Conservation (phyloP, 345 rosid species). For the Rubroshorea leprosula region DNA sequence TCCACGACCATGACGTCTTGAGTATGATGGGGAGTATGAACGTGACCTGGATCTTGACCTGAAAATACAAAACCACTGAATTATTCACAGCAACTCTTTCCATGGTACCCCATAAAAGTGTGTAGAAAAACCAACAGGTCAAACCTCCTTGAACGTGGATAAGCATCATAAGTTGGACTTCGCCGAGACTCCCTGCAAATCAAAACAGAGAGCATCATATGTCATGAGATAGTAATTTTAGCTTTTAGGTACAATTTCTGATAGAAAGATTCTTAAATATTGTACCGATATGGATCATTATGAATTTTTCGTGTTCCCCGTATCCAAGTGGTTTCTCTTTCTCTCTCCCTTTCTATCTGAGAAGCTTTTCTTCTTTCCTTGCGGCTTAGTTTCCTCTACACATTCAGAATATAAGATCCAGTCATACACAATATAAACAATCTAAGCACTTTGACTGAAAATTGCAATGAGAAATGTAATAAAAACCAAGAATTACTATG, state of each 20-base stretch:
- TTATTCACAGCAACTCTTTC: not conserved
- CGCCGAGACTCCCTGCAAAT: constrained; percentile 66
- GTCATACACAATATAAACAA: constrained; percentile 13
- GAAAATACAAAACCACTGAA: constrained; percentile 6
- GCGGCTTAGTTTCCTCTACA: constrained; percentile 89
- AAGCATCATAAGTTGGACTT: constrained; percentile 96
- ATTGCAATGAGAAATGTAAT: constrained; percentile 5
- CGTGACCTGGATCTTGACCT: constrained; percentile 76
- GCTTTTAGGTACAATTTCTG: not conserved
- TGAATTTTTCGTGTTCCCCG: constrained; percentile 62
- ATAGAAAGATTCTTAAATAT: not conserved
- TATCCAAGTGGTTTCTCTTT: constrained; percentile 66
- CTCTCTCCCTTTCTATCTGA: constrained; percentile 88
- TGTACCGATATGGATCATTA: constrained; percentile 88
- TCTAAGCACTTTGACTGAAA: not conserved
- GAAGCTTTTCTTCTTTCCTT: constrained; percentile 98
- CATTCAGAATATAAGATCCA: constrained; percentile 18
- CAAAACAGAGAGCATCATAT: constrained; percentile 15
- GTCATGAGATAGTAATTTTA: constrained; percentile 6
- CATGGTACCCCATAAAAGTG: not conserved
- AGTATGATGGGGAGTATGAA: constrained; percentile 74
- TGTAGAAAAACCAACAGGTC: not conserved
- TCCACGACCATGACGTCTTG: constrained; percentile 56
- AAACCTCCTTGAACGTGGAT: constrained; percentile 83
- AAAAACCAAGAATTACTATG: constrained; percentile 6